Percentiles rank a stretch among this genome's conserved stretches.
Evolutionary conservation across 2,329 filamentous ascomycete genomes (phyloP).

Genomic region (Calonectria henricotiae): DNA sequence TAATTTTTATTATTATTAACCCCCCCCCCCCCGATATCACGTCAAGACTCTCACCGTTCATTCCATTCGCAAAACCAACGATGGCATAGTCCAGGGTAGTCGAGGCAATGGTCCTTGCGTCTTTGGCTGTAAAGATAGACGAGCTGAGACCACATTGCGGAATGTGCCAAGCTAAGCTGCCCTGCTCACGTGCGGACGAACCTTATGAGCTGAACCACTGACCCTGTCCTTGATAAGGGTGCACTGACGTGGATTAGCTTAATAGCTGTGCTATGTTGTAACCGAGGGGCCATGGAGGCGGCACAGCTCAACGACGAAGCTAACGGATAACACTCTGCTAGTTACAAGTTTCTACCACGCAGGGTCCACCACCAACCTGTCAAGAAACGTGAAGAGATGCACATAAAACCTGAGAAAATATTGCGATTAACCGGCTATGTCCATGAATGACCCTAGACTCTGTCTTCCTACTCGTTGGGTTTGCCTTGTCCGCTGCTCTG

Average conservation of each 20-base stretch:
- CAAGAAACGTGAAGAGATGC: background rate
- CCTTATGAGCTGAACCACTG: background rate
- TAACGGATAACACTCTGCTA: background rate
- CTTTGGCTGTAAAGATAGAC: background rate
- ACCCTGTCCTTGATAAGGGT: slow-evolving; percentile 4
- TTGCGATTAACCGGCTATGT: background rate
- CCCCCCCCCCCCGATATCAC: too few relatives aligned
- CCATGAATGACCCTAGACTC: background rate
- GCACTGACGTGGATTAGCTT: slow-evolving; percentile 10
- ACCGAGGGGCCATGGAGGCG: background rate
- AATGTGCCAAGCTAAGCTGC: slow-evolving; percentile 14
- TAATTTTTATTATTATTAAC: too few relatives aligned
- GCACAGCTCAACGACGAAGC: slow-evolving; percentile 9
- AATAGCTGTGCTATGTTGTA: background rate
- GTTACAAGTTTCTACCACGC: background rate
- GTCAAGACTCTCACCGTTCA: slow-evolving; percentile 1
- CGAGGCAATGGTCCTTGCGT: background rate
- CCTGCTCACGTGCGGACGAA: slow-evolving; percentile 21
- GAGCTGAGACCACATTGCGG: slow-evolving; percentile 8
- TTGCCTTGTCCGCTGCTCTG: background rate
- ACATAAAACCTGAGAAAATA: background rate
- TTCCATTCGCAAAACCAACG: slow-evolving; percentile 5
- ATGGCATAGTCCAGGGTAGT: slow-evolving; percentile 1
- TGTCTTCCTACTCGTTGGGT: slow-evolving; percentile 4
- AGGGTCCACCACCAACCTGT: background rate